Percentiles rank a stretch among this genome's conserved stretches.
Evolutionary conservation across 2,329 filamentous ascomycete genomes (phyloP).

Genomic region (Sporothrix pallida): DNA sequence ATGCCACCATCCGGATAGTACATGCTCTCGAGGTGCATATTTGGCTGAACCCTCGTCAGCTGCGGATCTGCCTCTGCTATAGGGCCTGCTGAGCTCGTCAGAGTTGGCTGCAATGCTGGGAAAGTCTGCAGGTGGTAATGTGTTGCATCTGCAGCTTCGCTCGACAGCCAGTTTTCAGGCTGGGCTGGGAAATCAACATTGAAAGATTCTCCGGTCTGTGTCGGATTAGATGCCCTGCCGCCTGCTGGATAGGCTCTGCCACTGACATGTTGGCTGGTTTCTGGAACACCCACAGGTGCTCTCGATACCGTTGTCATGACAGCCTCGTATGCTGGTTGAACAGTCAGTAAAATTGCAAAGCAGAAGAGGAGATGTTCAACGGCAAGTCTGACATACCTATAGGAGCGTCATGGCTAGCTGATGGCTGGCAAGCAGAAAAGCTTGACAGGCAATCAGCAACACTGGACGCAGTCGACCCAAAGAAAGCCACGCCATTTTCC

Average conservation of each 20-base stretch:
- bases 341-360: neutral
- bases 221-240: constrained; percentile 38
- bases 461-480: constrained; percentile 26
- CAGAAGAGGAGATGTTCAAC: constrained; percentile 10
- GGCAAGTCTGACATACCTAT: constrained; percentile 42
- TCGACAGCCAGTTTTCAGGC: constrained; percentile 42
- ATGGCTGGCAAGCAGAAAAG: constrained; percentile 47
- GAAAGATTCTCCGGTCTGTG: constrained; percentile 36
- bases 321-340: constrained; percentile 46
- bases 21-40: constrained; percentile 48
- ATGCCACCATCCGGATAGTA: constrained; percentile 45
- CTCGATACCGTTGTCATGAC: constrained; percentile 35
- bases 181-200: constrained; percentile 41
- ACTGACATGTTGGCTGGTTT: constrained; percentile 41
- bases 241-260: constrained; percentile 44
- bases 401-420: constrained; percentile 44
- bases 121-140: constrained; percentile 45
- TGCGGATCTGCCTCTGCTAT: constrained; percentile 21
- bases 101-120: constrained; percentile 47
- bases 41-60: constrained; percentile 38
- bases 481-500: constrained; percentile 13
- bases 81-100: constrained; percentile 34
- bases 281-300: constrained; percentile 35
- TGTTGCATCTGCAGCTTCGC: constrained; percentile 42
- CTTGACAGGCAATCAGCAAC: constrained; percentile 37